Evolutionary conservation across 116 monocot genomes (phyloP), one percentile per base, ranked within the genome.

Genomic region (Cymodocea nodosa): DNA sequence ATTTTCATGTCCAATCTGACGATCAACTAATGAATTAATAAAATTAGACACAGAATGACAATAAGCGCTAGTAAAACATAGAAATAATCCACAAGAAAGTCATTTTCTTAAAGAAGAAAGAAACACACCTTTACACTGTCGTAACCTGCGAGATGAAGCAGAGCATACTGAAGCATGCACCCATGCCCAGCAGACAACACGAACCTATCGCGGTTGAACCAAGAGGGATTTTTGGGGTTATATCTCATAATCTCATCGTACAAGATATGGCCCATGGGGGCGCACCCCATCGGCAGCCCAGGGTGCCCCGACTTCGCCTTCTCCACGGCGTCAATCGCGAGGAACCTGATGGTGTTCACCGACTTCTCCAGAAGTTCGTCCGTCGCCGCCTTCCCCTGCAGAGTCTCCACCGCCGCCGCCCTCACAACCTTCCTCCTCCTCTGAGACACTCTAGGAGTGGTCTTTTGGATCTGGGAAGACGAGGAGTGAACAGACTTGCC

Each of bases 281-380:
- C 89, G 65, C 89, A 89, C 6, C 89, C 89, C 89, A 89, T 89
- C 23, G 89, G 89, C 8, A 89, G 75, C 18, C 89, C 89, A 11
- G 89, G 89, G 64, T 89, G 89, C 2, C 89, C 89, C 5, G 89
- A 89, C 51, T 89, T 89, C 18, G 89, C 89, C 85, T 89, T 89
- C 85, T 89, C 89, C 14, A 89, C 89, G 24, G 89, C 82, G 35
- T 89, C 89, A 18, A 89, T 73, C 13, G 92, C 82, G 56, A 92
- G 73, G 73, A 87, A 87, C 63, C 92, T 66, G 66, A 92, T 87
- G 30, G 92, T 81, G 75, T 92, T 87, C 15, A 87, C 65, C 61
- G 91, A 92, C 73, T 87, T 87, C 71, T 87, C 87, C 52, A 92
- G 71, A 23, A 91, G 70, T 58, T 71, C 78, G 54, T 65, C 70